A percentile compares a stretch with the other conserved stretches of the same genome.
phyloP scores from a whole-genome alignment of 129 eudicot species.

The Gnaphalium uliginosum region DNA sequence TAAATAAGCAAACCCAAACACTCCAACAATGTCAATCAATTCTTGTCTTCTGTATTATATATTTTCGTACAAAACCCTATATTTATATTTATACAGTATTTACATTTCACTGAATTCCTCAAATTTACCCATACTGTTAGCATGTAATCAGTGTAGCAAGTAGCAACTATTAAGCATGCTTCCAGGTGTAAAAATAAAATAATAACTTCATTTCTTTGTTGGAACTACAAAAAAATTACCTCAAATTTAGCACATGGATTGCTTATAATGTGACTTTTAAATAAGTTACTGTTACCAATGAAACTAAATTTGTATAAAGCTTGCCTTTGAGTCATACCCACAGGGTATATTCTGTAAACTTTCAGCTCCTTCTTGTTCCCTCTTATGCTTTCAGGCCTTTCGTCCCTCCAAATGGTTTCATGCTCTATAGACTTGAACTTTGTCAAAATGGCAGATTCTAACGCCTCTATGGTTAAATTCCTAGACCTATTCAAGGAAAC shows the following conservation, averaged over 20 bases:
- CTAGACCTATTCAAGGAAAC: conserved; percentile 48
- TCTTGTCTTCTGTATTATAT: no score
- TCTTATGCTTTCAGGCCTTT: conserved; percentile 78
- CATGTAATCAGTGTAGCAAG: no score
- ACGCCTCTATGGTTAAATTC: conserved; percentile 68
- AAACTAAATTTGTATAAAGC: conserved; percentile 80
- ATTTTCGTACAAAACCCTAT: no score
- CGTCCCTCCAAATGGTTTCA: conserved; percentile 78
- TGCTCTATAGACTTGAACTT: conserved; percentile 67
- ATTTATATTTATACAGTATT: no score
- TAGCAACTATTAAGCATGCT: no score
- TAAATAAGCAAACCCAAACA: no score
- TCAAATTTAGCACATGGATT: conserved; percentile 81
- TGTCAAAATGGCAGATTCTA: conserved; percentile 55
- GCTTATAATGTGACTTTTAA: conserved; percentile 52
- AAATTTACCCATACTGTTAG: no score
- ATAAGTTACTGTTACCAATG: conserved; percentile 43
- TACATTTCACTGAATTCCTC: no score
- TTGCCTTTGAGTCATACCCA: conserved; percentile 88
- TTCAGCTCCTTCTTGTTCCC: conserved; percentile 62
- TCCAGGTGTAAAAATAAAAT: no score
- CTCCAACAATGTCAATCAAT: no score
- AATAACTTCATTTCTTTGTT: background rate
- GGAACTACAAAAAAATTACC: conserved; percentile 66
- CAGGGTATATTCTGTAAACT: conserved; percentile 73